These are phyloP conservation scores for Talaromyces verruculosus DNA, from an alignment of 2,329 filamentous ascomycete genomes.

Conservation along the genomic window DNA sequence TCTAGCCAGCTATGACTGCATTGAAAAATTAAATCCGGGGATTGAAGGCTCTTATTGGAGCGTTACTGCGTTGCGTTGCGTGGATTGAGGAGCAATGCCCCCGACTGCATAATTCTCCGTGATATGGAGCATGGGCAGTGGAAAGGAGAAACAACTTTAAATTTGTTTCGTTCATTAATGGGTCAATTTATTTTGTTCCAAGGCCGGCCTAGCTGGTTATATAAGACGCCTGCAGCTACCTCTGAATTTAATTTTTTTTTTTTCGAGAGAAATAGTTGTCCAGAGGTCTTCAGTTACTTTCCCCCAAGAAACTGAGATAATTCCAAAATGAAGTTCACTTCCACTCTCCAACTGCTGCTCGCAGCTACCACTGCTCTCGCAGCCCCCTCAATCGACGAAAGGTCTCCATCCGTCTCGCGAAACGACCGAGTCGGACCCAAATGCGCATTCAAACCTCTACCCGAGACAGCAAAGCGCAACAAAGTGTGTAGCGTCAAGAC, in stretches of 20 bases:
- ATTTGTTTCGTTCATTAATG: background rate
- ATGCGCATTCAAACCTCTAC: constrained; percentile 33
- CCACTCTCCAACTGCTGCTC: constrained; percentile 12
- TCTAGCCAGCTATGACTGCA: background rate
- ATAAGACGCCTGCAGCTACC: background rate
- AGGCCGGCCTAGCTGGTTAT: background rate
- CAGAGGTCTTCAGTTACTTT: background rate
- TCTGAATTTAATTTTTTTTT: background rate
- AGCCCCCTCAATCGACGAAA: constrained; percentile 8
- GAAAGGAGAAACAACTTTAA: background rate
- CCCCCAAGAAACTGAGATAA: background rate
- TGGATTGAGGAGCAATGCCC: background rate
- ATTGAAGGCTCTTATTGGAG: background rate
- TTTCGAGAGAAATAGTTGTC: background rate
- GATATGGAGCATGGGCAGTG: background rate
- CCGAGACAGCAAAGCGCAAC: constrained; percentile 27
- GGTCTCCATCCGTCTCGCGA: constrained; percentile 21
- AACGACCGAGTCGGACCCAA: constrained; percentile 32
- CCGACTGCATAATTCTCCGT: constrained; percentile 2
- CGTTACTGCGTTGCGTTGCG: background rate
- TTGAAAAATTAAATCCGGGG: background rate
- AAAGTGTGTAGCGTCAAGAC: constrained; percentile 33
- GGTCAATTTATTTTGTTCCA: background rate
- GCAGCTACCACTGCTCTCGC: constrained; percentile 5
- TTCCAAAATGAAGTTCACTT: constrained; percentile 6